Percentiles rank a stretch among this genome's conserved stretches.
Evolutionary conservation across 441 rosid genomes (phyloP).

Genomic region (Brassica balearica): DNA sequence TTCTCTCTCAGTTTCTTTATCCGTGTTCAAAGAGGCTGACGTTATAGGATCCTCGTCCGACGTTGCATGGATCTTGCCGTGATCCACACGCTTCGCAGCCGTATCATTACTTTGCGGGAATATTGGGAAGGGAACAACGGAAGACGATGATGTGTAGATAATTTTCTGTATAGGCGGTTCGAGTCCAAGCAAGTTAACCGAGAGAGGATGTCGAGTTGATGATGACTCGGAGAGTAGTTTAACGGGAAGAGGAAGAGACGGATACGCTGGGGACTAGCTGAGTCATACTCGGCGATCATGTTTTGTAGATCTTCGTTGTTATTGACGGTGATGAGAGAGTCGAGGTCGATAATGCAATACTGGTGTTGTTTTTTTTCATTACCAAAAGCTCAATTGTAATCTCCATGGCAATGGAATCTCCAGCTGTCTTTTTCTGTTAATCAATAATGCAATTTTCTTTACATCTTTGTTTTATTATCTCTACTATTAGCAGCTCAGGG

Average conservation of each 20-base stretch:
- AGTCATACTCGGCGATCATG: constrained; percentile 34
- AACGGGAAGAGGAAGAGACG: constrained; percentile 37
- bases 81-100: not conserved
- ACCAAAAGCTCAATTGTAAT: too few relatives aligned
- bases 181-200: constrained; percentile 31
- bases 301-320: constrained; percentile 28
- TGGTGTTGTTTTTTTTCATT: too few relatives aligned
- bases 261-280: not conserved
- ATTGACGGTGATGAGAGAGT: constrained; percentile 32
- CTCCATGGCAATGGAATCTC: not conserved
- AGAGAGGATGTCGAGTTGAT: not conserved
- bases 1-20: constrained; percentile 16
- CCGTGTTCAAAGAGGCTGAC: not conserved
- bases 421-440: constrained; percentile 29
- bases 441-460: constrained; percentile 36
- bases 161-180: not conserved
- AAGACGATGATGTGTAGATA: constrained; percentile 10
- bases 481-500: constrained; percentile 16
- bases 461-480: constrained; percentile 21
- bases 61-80: constrained; percentile 5
- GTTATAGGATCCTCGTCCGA: not conserved
- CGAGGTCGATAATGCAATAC: constrained; percentile 4
- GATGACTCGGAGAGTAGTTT: not conserved
- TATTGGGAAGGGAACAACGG: constrained; percentile 9
- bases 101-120: not conserved